These are phyloP conservation scores for Solanum pinnatisectum DNA, from an alignment of 257 asterid genomes.

Conservation along the genomic window DNA sequence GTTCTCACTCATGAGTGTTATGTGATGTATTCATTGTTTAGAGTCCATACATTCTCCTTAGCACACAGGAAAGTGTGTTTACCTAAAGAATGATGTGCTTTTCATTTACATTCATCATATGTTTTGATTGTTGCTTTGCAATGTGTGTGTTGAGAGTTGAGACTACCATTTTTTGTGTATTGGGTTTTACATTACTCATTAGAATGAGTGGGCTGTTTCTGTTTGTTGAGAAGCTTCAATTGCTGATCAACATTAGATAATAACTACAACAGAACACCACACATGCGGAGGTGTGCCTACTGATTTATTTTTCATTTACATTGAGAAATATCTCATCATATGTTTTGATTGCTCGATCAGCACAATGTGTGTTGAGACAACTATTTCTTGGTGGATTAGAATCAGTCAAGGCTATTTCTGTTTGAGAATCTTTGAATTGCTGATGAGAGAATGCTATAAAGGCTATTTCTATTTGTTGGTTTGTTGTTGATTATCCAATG, in stretches of 20 bases:
- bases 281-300: background rate
- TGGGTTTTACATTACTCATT: background rate
- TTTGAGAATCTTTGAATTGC: background rate
- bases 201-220: background rate
- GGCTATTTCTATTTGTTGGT: background rate
- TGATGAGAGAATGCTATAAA: background rate
- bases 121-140: background rate
- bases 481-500: background rate
- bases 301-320: background rate
- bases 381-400: background rate
- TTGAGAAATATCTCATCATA: background rate
- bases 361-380: background rate
- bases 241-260: background rate
- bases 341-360: background rate
- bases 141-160: background rate
- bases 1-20: background rate
- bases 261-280: background rate
- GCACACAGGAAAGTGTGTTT: background rate
- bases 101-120: background rate
- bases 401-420: background rate
- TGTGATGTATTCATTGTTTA: background rate
- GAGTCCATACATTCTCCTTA: background rate
- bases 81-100: background rate
- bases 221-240: background rate
- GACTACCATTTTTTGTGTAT: background rate